Base-by-base conservation (phyloP, 1,284 basidiomycete species). In the Pseudozyma tsukubaensis region DNA sequence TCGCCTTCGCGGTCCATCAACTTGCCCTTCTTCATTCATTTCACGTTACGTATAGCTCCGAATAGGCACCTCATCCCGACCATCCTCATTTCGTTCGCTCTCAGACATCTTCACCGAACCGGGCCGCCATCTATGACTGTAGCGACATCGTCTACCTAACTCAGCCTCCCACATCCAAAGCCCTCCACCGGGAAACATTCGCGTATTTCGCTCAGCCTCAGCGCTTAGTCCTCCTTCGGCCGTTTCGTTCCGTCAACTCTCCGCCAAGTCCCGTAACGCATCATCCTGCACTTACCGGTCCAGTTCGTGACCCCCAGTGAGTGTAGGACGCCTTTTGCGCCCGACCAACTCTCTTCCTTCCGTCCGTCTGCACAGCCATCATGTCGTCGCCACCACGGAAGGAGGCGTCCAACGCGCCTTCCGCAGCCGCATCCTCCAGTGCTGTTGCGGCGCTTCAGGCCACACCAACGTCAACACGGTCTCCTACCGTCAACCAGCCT, bases 401-500 rank as follows among this genome's bases (percentile, higher is more conserved):
- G 9, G 53, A 21, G 50, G 50, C 54, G 48, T 34, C 43, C 4
- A 24, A n/a, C 37, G 44, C 66, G 52, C 48, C 59, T 40, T 48
- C 66, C 4, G 11, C 52, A 14, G 34, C 60, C 4, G 24, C 16
- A 24, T 43, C 50, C 14, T 58, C 65, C 10, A 45, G 48, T 11
- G 36, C 34, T 34, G 49, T 47, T 11, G 37, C 51, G 1, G 39
- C 66, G 7, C 48, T 47, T 45, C 21, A 55, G 16, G 36, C 59
- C 13, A 50, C 63, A 7, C 68, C 68, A 2, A 61, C 68, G n/a
- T 54, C 18, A 2, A 49, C 45, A 39, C 56, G 62, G 16, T 70
- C 72, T 18, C 72, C 72, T n/a, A 59, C 62, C 39, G 59, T 57
- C 36, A 67, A 34, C 14, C 71, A 77, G 40, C 72, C 77, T 14